Conservation (phyloP, 2,329 filamentous ascomycete species). For the Talaromyces sp. region DNA sequence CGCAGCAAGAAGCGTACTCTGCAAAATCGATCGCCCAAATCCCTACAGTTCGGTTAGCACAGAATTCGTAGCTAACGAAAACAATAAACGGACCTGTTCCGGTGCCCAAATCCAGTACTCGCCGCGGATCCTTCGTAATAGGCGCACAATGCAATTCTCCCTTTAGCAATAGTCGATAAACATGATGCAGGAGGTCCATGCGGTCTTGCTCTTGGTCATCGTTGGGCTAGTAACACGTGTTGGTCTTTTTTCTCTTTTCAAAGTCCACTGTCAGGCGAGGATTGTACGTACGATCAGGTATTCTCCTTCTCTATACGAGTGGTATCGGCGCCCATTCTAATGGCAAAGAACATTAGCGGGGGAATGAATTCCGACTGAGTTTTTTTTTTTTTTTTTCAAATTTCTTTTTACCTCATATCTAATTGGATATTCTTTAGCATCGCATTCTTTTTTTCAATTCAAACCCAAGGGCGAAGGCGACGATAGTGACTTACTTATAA, state of each 20-base stretch:
- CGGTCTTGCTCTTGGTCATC: constrained; percentile 33
- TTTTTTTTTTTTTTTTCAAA: too few species aligned
- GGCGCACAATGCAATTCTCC: constrained; percentile 28
- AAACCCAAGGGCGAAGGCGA: neutral
- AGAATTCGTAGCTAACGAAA: neutral
- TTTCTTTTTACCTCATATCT: constrained; percentile 12
- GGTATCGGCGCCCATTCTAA: constrained; percentile 23
- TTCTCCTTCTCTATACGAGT: constrained; percentile 20
- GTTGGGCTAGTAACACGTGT: constrained; percentile 22
- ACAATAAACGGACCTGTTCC: constrained; percentile 15
- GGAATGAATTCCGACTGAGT: neutral
- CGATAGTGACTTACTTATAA: constrained; percentile 10
- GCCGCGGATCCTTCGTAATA: constrained; percentile 18
- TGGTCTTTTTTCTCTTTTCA: neutral
- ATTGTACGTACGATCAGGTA: constrained; percentile 18
- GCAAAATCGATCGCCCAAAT: constrained; percentile 14
- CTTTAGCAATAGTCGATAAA: constrained; percentile 25
- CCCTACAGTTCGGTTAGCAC: neutral
- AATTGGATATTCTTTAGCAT: neutral
- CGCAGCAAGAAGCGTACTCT: constrained; percentile 2
- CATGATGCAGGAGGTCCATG: constrained; percentile 31
- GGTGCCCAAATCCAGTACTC: constrained; percentile 37
- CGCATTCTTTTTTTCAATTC: neutral
- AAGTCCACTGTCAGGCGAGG: neutral
- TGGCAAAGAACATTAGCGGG: neutral